A percentile compares a stretch with the other conserved stretches of the same genome.
phyloP scores from a whole-genome alignment of 1,139 yeast genomes.

The Geotrichum carabidarum region DNA sequence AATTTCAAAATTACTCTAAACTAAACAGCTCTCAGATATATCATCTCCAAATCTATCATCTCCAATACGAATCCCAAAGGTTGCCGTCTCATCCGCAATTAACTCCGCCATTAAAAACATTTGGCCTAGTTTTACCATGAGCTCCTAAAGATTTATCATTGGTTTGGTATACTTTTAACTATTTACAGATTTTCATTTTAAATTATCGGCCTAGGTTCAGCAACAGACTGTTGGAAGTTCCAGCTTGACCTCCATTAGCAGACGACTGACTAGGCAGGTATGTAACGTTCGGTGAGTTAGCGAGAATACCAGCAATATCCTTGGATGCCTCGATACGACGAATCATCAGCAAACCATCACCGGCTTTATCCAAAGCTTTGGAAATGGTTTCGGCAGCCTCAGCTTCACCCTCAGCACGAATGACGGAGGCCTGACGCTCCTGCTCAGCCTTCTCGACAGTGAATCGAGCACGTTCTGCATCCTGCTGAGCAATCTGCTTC shows the following conservation, averaged over 20 bases:
- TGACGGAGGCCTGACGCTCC: constrained; percentile 89
- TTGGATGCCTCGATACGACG: constrained; percentile 95
- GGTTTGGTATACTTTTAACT: neutral
- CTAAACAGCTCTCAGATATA: no score
- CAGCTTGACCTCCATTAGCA: neutral
- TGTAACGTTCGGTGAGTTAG: constrained; percentile 77
- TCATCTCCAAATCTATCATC: no score
- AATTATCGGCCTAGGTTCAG: constrained; percentile 12
- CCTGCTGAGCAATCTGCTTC: constrained; percentile 98
- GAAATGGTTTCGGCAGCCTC: constrained; percentile 96
- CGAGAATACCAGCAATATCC: constrained; percentile 86
- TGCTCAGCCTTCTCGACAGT: constrained; percentile 96
- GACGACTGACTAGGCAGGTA: neutral
- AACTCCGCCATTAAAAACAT: no score
- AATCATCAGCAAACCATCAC: constrained; percentile 90
- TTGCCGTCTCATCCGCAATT: no score
- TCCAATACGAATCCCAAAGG: no score
- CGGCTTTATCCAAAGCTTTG: constrained; percentile 87
- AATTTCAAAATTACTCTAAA: no score
- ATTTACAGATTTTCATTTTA: neutral
- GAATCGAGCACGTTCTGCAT: constrained; percentile 94
- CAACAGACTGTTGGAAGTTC: constrained; percentile 12
- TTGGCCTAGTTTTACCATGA: no score
- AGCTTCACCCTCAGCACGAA: constrained; percentile 99
- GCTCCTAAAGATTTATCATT: neutral